Conservation (phyloP, 352 stramenopile genomes). For the Elongisporangium undulatum region DNA sequence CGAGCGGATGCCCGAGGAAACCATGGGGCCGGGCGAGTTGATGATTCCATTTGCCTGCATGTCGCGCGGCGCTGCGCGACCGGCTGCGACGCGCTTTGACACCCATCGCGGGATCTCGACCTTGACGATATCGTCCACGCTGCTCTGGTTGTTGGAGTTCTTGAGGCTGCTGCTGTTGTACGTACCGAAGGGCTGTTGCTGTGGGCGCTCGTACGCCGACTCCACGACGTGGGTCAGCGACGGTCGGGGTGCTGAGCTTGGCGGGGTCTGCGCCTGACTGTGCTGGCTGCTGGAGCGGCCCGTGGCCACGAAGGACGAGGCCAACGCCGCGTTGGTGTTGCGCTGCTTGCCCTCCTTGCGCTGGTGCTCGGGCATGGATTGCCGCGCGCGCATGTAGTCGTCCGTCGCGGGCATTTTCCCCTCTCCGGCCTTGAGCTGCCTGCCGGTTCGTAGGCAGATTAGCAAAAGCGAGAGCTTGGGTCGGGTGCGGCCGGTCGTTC, state of each 20-base stretch:
- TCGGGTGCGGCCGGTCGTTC: neutral
- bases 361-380: slow-evolving; percentile 25
- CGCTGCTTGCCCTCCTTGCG: slow-evolving; percentile 22
- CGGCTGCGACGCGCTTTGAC: slow-evolving; percentile 43
- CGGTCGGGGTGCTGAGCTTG: slow-evolving; percentile 14
- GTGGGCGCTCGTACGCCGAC: slow-evolving; percentile 23
- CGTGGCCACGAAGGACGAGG: slow-evolving; percentile 17
- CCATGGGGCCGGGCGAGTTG: slow-evolving; percentile 29
- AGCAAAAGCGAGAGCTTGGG: neutral
- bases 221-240: slow-evolving; percentile 20
- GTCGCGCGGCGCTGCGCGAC: slow-evolving; percentile 10
- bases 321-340: slow-evolving; percentile 23
- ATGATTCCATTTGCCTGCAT: slow-evolving; percentile 7
- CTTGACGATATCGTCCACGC: slow-evolving; percentile 55
- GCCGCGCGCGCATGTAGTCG: slow-evolving; percentile 30
- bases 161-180: slow-evolving; percentile 12
- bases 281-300: slow-evolving; percentile 10
- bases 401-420: slow-evolving; percentile 30
- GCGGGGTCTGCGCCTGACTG: slow-evolving; percentile 7
- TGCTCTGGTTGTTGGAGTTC: neutral
- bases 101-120: slow-evolving; percentile 75
- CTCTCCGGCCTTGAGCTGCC: neutral
- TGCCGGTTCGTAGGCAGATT: neutral
- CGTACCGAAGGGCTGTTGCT: slow-evolving; percentile 24
- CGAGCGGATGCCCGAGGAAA: slow-evolving; percentile 16